Evolutionary conservation across 495 filamentous ascomycete genomes (phyloP).

Genomic region (Aspergillus coremiiformis): DNA sequence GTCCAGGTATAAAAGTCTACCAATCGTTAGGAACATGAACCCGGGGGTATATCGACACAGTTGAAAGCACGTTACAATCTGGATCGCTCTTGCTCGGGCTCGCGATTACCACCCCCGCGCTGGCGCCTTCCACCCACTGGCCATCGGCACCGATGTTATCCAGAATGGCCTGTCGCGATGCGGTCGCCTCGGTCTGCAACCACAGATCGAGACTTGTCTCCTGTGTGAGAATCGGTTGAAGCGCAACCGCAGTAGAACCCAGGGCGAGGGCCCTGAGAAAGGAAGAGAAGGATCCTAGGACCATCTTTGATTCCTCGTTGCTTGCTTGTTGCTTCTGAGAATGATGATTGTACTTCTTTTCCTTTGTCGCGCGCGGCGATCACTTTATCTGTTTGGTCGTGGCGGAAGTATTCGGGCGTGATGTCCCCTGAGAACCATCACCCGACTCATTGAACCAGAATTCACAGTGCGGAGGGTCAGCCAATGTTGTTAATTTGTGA

Average conservation of each 20-base stretch:
- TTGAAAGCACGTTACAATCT: slow-evolving; percentile 36
- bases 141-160: slow-evolving; percentile 50
- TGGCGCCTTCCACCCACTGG: slow-evolving; percentile 31
- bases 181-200: slow-evolving; percentile 44
- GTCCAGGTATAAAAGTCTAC: slow-evolving; percentile 58
- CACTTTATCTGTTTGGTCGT: too few relatives aligned
- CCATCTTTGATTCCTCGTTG: not conserved
- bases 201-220: slow-evolving; percentile 32
- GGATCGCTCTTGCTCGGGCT: slow-evolving; percentile 47
- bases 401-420: not conserved
- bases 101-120: slow-evolving; percentile 44
- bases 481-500: not conserved
- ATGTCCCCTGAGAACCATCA: too few relatives aligned
- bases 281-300: not conserved
- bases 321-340: not conserved
- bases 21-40: not conserved
- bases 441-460: not conserved
- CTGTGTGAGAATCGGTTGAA: not conserved
- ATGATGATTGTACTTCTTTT: not conserved
- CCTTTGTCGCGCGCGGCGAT: not conserved
- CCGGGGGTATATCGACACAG: too few relatives aligned
- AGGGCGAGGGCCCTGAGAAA: not conserved
- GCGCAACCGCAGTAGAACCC: not conserved
- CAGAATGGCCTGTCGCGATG: slow-evolving; percentile 43
- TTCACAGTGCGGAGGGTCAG: not conserved